Base-by-base conservation (phyloP, 75 land plant genomes). In the Cryptomeria japonica region DNA sequence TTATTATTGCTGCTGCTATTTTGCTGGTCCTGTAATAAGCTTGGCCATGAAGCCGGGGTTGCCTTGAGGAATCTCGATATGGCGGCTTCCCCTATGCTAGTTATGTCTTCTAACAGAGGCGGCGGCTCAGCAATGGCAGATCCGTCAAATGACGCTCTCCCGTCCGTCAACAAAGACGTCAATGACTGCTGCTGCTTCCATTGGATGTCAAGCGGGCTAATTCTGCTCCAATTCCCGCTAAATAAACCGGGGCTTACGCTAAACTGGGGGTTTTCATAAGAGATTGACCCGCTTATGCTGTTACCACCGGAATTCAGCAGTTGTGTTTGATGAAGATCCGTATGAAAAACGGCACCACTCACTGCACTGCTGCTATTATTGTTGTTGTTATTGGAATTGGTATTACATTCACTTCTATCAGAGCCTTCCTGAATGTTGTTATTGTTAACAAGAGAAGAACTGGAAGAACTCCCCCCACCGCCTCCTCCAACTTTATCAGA, bases 121-220 rank as follows among this genome's bases (percentile, higher is more conserved):
- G 84, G 84, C n/a, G 84, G 84, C 51, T 75, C 77, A 1, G 46
- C 32, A 4, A 44, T 82, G 8, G 47, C 49, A 28, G 47, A 82
- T 46, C 84, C 84, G 47, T 82, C 84, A 28, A 82, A 46, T 6
- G 84, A 44, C 15, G 84, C 42, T 82, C 84, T 82, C 12, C 84
- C 84, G 11, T 82, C 84, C 3, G 84, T 82, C 28, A 82, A 32
- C 42, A 82, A 82, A 1, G 84, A 82, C 46, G 84, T 82, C 49
- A 82, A 82, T 46, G 84, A 44, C 51, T 82, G 84, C 84, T 82
- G 84, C 31, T 82, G 84, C 32, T 82, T 82, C 84, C 84, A 82
- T n/a, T 44, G 84, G 3, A 82, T 42, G 51, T 41, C 47, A 10
- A 44, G 31, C 37, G 37, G 34, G 77, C 77, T 34, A 41, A 39